Evolutionary conservation across 2,329 filamentous ascomycete genomes (phyloP), one percentile per base, ranked within the genome.

Genomic region (Diplodia corticola): DNA sequence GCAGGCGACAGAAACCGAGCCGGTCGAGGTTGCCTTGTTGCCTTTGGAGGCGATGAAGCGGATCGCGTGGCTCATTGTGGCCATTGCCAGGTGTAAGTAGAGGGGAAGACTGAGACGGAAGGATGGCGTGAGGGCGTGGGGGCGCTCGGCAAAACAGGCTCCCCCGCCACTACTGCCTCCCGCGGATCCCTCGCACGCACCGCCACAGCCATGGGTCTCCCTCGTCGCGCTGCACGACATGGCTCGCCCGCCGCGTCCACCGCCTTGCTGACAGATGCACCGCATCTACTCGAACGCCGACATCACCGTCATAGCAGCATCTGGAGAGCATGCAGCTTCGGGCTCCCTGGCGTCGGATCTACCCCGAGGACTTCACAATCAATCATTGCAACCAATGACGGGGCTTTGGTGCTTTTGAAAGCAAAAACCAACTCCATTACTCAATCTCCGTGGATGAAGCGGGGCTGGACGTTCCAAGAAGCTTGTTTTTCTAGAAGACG

Each of bases 1-100:
- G 73, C 90, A 91, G 28, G 84, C 81, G 35, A 92, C 78, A 64
- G 88, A 85, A 20, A 92, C 75, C 1, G 77, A 69, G 22, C 66
- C 68, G 12, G 17, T 46, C 5, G 57, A 67, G 48, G 55, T 37
- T 44, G 57, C 13, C 20, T 71, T 74, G 3, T 67, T 61, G 28
- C 69, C 69, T 65, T 73, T 75, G 37, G 70, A 65, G 40, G 71
- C 70, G 30, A 75, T 68, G 66, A 72, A 73, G 22, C 74, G 74
- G 59, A 78, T 49, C 13, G 57, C 57, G 57, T 35, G 48, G 57
- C 44, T 61, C 57, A 33, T 59, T 15, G 28, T 30, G 28, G 15
- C 5, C 4, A 20, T 5, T 2, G 4, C 20, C 33, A n/a, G 15
- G 22, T 24, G 35, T 37, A 37, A 22, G 26, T n/a, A 6, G 4